A percentile compares a stretch with the other conserved stretches of the same genome.
Evolutionary conservation across 1,284 basidiomycete species (phyloP).

Genomic region (Trichosporon ovoides): DNA sequence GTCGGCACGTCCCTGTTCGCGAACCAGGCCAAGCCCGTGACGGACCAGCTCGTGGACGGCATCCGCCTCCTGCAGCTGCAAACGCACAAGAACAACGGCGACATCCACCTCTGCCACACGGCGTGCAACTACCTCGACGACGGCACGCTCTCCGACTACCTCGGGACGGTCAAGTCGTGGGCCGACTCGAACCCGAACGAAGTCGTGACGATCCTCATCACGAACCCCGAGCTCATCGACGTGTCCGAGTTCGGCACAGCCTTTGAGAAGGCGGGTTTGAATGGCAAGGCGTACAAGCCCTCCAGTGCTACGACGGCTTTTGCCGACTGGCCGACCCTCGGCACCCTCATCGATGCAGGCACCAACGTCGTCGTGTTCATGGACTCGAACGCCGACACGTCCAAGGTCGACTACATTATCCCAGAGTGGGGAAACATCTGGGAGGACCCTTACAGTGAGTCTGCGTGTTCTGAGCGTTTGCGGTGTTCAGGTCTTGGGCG

Average conservation of each 20-base stretch:
- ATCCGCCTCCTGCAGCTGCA: slow-evolving; percentile 86
- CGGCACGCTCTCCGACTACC: slow-evolving; percentile 67
- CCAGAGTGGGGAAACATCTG: slow-evolving; percentile 90
- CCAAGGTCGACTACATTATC: slow-evolving; percentile 72
- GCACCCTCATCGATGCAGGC: slow-evolving; percentile 67
- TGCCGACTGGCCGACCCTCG: slow-evolving; percentile 77
- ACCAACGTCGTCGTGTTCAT: slow-evolving; percentile 78
- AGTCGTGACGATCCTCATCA: slow-evolving; percentile 79
- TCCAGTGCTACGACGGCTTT: slow-evolving; percentile 56
- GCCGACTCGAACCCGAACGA: slow-evolving; percentile 79
- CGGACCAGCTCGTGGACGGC: slow-evolving; percentile 59
- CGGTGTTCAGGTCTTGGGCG: too few relatives aligned
- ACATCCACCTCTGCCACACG: slow-evolving; percentile 74
- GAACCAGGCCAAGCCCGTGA: slow-evolving; percentile 46
- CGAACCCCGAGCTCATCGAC: slow-evolving; percentile 69
- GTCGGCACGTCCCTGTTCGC: slow-evolving; percentile 50
- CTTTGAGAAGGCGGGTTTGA: slow-evolving; percentile 67
- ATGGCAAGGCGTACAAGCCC: slow-evolving; percentile 67
- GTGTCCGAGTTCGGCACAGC: slow-evolving; percentile 60
- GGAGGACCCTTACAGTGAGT: slow-evolving; percentile 63
- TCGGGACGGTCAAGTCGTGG: slow-evolving; percentile 75
- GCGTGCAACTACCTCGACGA: slow-evolving; percentile 70
- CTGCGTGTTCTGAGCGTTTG: too few relatives aligned
- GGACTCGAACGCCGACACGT: slow-evolving; percentile 68
- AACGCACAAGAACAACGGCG: slow-evolving; percentile 62